A percentile compares a stretch with the other conserved stretches of the same genome.
Evolutionary conservation across 2,329 filamentous ascomycete genomes (phyloP).

Genomic region (Cryphonectria radicalis): DNA sequence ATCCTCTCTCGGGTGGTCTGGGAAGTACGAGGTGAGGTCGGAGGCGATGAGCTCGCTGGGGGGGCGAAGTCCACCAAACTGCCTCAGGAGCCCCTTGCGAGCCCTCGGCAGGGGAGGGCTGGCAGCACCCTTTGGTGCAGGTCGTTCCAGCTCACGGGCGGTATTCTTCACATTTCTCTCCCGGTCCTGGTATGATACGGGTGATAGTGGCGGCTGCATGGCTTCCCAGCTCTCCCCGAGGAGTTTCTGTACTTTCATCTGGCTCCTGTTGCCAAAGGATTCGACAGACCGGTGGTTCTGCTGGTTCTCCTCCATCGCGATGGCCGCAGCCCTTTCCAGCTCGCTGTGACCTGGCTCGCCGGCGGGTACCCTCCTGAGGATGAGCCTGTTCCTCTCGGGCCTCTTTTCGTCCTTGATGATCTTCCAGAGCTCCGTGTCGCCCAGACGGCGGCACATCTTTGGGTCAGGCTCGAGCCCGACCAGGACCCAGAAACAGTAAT

Average conservation of each 20-base stretch:
- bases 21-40: slow-evolving; percentile 95
- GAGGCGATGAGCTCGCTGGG: slow-evolving; percentile 98
- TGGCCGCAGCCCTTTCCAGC: slow-evolving; percentile 82
- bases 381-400: slow-evolving; percentile 86
- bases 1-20: slow-evolving; percentile 88
- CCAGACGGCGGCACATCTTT: slow-evolving; percentile 77
- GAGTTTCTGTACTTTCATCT: slow-evolving; percentile 86
- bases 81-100: slow-evolving; percentile 65
- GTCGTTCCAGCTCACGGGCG: slow-evolving; percentile 61
- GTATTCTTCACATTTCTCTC: slow-evolving; percentile 68
- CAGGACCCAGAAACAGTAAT: slow-evolving; percentile 96
- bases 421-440: slow-evolving; percentile 85
- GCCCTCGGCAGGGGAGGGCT: slow-evolving; percentile 45
- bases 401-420: slow-evolving; percentile 86
- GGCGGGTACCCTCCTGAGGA: slow-evolving; percentile 88
- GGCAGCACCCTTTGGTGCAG: slow-evolving; percentile 52
- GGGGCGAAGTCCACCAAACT: slow-evolving; percentile 89
- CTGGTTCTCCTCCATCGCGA: slow-evolving; percentile 85
- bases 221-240: slow-evolving; percentile 86
- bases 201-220: slow-evolving; percentile 83
- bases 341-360: slow-evolving; percentile 89
- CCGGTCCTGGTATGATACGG: slow-evolving; percentile 72
- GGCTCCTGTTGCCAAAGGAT: slow-evolving; percentile 73
- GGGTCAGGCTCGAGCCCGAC: slow-evolving; percentile 84
- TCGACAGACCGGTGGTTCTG: slow-evolving; percentile 67